These are phyloP conservation scores for Coffea eugenioides DNA, from an alignment of 257 asterid species.

Conservation along the genomic window DNA sequence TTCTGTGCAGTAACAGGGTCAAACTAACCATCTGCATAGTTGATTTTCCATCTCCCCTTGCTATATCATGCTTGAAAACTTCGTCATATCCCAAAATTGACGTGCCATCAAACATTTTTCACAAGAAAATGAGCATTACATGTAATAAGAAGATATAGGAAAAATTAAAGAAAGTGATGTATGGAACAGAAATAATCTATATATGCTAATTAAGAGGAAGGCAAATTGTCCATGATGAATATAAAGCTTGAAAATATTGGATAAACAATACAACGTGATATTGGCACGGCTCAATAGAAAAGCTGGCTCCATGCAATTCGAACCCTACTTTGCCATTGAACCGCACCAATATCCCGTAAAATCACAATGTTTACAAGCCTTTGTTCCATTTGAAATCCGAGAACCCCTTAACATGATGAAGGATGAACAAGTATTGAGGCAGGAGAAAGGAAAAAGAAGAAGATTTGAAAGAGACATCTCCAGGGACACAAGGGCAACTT, in stretches of 20 bases:
- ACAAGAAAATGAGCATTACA: not conserved
- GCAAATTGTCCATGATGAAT: not conserved
- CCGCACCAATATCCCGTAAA: slow-evolving; percentile 37
- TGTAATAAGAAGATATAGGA: not conserved
- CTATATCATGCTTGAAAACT: not conserved
- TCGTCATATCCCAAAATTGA: not conserved
- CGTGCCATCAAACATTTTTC: not conserved
- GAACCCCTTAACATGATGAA: not conserved
- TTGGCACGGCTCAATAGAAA: slow-evolving; percentile 46
- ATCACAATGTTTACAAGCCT: not conserved
- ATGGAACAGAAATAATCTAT: not conserved
- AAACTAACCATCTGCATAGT: not conserved
- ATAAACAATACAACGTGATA: slow-evolving; percentile 22
- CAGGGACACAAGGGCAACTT: slow-evolving; percentile 14
- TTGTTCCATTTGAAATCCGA: not conserved
- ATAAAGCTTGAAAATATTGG: not conserved
- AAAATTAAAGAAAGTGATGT: not conserved
- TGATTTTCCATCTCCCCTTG: not conserved
- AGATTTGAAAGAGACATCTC: slow-evolving; percentile 12
- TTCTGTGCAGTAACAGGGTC: not conserved
- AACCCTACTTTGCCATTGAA: slow-evolving; percentile 33
- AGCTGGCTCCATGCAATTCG: slow-evolving; percentile 8
- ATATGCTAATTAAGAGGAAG: not conserved
- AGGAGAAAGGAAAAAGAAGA: not conserved
- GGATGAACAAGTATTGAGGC: not conserved